Evolutionary conservation across 371 early-diverging fungal species (phyloP), one percentile per base, ranked within the genome.

Genomic region (Nematocida homosporus): DNA sequence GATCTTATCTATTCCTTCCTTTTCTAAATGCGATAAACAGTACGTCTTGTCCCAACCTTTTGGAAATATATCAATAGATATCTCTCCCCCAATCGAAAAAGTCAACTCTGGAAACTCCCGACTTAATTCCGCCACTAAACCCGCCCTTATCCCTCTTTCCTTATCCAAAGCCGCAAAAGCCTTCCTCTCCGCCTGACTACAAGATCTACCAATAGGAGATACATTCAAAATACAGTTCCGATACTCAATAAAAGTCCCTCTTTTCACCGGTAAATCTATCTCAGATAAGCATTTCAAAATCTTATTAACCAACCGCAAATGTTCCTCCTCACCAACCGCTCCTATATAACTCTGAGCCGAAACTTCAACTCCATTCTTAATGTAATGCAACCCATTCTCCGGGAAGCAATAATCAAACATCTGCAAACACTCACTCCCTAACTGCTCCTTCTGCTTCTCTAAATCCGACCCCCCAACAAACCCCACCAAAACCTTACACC

Each of bases 61-160:
- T 44, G 99, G 99, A 88, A 99, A 96, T 23, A 95, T 92, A 84
- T 99, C 99, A 81, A 99, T 95, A 3, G 96, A 96, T 82, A 99
- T 99, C 85, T 99, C 94, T 18, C 98, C 97, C 52, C 96, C 99
- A 80, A 99, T 97, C 16, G 93, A 93, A 87, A 88, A 97, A 51
- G 91, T 92, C 80, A 97, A 84, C 78, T 88, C 88, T 81, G 93
- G 89, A 86, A 97, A 97, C 79, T 91, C 88, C 40, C 86, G 83
- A 84, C 89, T 88, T 35, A 97, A 84, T 4, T 86, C 90, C 60
- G 85, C 86, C 13, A 96, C 93, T 83, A 97, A 90, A 79, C 89
- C 89, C 55, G 88, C 84, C 59, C 56, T 63, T 25, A 79, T 51
- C 50, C 64, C 55, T 52, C 83, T 37, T 75, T 86, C 85, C 77